phyloP scores from a whole-genome alignment of 2,329 filamentous ascomycete species.

The Graphilbum ipis-grandicollis region DNA sequence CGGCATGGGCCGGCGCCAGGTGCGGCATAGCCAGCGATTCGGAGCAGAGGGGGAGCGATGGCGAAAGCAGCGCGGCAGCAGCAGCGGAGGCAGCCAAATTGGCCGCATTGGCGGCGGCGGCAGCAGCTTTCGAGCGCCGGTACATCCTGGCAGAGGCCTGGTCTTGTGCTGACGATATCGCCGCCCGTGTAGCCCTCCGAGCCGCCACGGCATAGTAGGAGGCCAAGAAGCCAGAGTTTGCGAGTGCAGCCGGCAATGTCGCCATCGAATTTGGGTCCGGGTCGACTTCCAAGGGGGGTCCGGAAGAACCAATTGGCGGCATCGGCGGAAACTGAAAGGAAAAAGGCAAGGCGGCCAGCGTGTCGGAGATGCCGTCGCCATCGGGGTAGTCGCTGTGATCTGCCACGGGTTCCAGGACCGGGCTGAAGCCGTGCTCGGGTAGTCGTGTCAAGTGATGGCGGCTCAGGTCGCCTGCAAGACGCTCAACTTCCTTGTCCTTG shows the following conservation, averaged over 20 bases:
- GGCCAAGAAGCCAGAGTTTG: no score
- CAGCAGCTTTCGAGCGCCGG: background rate
- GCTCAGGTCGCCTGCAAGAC: background rate
- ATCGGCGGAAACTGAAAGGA: no score
- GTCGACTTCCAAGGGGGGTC: no score
- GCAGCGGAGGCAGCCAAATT: background rate
- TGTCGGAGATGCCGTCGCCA: background rate
- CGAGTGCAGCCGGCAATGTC: no score
- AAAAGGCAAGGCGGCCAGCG: no score
- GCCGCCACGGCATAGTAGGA: no score
- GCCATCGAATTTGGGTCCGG: no score
- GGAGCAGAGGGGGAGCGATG: conserved; percentile 2
- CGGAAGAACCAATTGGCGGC: no score
- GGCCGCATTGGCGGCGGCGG: background rate
- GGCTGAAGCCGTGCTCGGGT: background rate
- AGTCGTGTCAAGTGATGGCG: background rate
- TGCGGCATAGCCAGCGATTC: conserved; percentile 2
- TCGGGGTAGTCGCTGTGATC: background rate
- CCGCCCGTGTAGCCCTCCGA: no score
- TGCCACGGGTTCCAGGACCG: no score
- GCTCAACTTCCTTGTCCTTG: background rate
- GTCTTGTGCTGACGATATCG: no score
- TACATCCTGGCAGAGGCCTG: no score
- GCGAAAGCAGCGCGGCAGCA: background rate
- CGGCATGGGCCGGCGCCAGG: conserved; percentile 2